phyloP scores from a whole-genome alignment of 2,329 filamentous ascomycete genomes.

The Alternaria burnsii region DNA sequence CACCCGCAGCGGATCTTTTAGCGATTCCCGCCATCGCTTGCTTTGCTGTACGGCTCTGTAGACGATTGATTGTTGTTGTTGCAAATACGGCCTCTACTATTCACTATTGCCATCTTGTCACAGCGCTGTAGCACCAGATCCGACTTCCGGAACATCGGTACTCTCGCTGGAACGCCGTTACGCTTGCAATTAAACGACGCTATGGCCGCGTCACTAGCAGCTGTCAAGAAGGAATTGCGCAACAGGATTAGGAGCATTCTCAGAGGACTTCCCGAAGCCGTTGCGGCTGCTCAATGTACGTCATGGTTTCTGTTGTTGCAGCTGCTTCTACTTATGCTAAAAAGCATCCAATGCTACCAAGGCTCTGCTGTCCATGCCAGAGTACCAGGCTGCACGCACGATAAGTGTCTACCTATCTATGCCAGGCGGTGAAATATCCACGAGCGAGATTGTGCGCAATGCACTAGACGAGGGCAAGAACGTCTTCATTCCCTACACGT shows the following conservation, averaged over 20 bases:
- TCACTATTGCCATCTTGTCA: background rate
- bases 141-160: conserved; percentile 1
- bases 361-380: conserved; percentile 70
- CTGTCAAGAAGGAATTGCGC: conserved; percentile 80
- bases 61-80: background rate
- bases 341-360: conserved; percentile 72
- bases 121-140: background rate
- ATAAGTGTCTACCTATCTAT: conserved; percentile 94
- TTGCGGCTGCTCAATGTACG: conserved; percentile 75
- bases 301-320: conserved; percentile 1
- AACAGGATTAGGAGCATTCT: conserved; percentile 73
- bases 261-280: conserved; percentile 67
- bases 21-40: background rate
- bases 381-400: conserved; percentile 76
- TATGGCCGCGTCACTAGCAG: conserved; percentile 63
- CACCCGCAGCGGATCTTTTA: conserved; percentile 21
- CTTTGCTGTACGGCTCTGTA: background rate
- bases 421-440: conserved; percentile 87
- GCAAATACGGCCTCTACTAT: no score
- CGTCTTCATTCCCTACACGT: conserved; percentile 91
- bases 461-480: conserved; percentile 79
- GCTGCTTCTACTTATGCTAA: conserved; percentile 21
- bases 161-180: conserved; percentile 26
- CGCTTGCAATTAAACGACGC: conserved; percentile 9
- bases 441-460: conserved; percentile 80